These are phyloP conservation scores for Xylariaceae sp. DNA, from an alignment of 2,329 filamentous ascomycete genomes.

Conservation along the genomic window DNA sequence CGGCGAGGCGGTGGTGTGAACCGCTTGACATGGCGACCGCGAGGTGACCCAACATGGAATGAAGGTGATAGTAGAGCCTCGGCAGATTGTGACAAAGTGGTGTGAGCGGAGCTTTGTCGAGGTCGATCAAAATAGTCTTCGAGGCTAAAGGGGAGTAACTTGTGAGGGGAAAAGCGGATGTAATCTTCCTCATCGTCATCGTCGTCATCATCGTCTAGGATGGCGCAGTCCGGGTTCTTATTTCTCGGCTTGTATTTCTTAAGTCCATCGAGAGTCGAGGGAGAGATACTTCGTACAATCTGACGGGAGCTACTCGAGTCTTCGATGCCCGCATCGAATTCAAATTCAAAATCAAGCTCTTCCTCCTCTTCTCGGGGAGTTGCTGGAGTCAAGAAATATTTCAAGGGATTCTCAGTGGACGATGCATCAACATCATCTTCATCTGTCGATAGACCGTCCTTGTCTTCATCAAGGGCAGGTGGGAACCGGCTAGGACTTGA, in stretches of 20 bases:
- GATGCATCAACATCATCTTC: conserved; percentile 40
- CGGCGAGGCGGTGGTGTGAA: conserved; percentile 35
- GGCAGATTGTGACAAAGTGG: conserved; percentile 26
- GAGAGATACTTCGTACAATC: conserved; percentile 54
- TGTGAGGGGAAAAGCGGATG: conserved; percentile 45
- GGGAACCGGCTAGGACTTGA: conserved; percentile 49
- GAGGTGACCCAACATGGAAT: conserved; percentile 33
- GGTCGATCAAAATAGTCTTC: conserved; percentile 41
- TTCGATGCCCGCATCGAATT: conserved; percentile 58
- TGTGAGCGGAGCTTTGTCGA: conserved; percentile 32
- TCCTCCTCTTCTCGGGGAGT: conserved; percentile 43
- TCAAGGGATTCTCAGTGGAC: conserved; percentile 50
- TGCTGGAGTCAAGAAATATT: conserved; percentile 54
- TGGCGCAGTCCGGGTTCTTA: conserved; percentile 42
- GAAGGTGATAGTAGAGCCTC: conserved; percentile 35
- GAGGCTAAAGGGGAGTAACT: conserved; percentile 41
- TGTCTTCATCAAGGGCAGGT: conserved; percentile 41
- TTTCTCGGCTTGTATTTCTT: conserved; percentile 41
- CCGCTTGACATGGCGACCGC: conserved; percentile 25
- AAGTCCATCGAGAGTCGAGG: conserved; percentile 53
- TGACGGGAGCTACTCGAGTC: conserved; percentile 44
- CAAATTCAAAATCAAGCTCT: conserved; percentile 45
- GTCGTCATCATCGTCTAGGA: conserved; percentile 42
- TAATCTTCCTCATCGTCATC: conserved; percentile 46
- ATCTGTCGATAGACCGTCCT: conserved; percentile 41